Conservation (phyloP, 768 basidiomycete genomes). For the Rhizopogon vinicolor region DNA sequence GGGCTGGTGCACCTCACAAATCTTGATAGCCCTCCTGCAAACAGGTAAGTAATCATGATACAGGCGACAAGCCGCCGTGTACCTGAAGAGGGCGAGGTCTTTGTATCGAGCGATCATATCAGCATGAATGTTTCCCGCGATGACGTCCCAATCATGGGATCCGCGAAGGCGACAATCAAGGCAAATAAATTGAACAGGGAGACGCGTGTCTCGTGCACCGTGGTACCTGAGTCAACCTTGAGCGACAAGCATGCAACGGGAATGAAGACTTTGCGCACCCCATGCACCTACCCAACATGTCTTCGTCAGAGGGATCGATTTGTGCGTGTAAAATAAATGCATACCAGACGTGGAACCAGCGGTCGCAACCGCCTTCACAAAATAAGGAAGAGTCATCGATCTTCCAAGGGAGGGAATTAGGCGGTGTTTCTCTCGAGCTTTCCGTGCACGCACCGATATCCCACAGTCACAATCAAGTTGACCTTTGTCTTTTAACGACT, state of each 20-base stretch:
- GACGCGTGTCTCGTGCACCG: constrained; percentile 46
- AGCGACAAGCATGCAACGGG: not conserved
- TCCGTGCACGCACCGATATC: constrained; percentile 38
- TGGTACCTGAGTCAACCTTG: constrained; percentile 47
- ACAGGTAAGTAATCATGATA: constrained; percentile 1
- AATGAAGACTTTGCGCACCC: constrained; percentile 20
- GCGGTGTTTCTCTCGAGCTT: not conserved
- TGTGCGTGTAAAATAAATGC: constrained; percentile 12
- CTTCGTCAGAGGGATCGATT: not conserved
- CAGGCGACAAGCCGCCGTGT: constrained; percentile 1
- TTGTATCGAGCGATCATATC: constrained; percentile 60
- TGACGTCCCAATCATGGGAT: constrained; percentile 67
- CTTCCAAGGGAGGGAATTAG: constrained; percentile 25
- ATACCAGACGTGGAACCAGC: constrained; percentile 77
- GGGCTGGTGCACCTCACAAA: constrained; percentile 48
- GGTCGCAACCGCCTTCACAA: constrained; percentile 70
- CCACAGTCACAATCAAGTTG: constrained; percentile 69
- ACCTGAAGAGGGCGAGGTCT: constrained; percentile 73
- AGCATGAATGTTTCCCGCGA: constrained; percentile 50
- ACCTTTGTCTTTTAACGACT: constrained; percentile 25
- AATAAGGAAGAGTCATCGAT: constrained; percentile 50
- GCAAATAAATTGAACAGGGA: constrained; percentile 62
- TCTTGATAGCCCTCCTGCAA: constrained; percentile 62
- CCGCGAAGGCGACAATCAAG: constrained; percentile 71
- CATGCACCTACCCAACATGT: constrained; percentile 29